Evolutionary conservation across 352 stramenopile species (phyloP), one percentile per base, ranked within the genome.

Genomic region (Phytophthora uliginosa): DNA sequence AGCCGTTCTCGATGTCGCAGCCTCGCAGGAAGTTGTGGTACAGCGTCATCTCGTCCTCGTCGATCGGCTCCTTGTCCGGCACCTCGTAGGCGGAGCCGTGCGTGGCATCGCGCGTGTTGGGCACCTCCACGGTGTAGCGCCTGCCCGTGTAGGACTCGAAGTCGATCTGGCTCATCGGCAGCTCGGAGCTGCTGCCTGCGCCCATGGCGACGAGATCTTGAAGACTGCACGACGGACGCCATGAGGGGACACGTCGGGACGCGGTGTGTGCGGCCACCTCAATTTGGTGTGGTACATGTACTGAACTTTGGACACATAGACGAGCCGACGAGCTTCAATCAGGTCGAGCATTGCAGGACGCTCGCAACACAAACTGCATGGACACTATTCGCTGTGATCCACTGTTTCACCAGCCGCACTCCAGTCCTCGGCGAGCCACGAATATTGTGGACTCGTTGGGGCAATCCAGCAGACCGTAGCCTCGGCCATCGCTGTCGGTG

Each of bases 21-120:
- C 74, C 74, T 2, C 18, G 22, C 12, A 76, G 66, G 66, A 81
- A 81, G 38, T 72, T 78, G 62, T 81, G 74, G 51, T 75, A 73
- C 69, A 81, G 59, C 54, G 74, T 81, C 62, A 75, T 65, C 28
- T 75, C 42, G 13, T n/a, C 57, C 47, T 78, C 61, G 18, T 66
- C 26, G 10, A 78, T n/a, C 3, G 55, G 55, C 18, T 73, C 54
- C 10, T 13, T 57, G 50, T 67, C 58, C 4, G 69, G 50, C 12
- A 74, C 59, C n/a, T 38, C 45, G 66, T 79, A 77, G 8, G 73
- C 71, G 7, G 71, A 59, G 6, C 74, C 74, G 45, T 77, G 74
- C 3, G 20, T 73, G 18, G 57, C 66, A 28, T 81, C 74, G 22
- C 58, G 36, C 8, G 73, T 74, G 69, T 74, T 47, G 57, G 73